These are phyloP conservation scores for Amanita rubescens DNA, from an alignment of 768 basidiomycete genomes.

Conservation along the genomic window DNA sequence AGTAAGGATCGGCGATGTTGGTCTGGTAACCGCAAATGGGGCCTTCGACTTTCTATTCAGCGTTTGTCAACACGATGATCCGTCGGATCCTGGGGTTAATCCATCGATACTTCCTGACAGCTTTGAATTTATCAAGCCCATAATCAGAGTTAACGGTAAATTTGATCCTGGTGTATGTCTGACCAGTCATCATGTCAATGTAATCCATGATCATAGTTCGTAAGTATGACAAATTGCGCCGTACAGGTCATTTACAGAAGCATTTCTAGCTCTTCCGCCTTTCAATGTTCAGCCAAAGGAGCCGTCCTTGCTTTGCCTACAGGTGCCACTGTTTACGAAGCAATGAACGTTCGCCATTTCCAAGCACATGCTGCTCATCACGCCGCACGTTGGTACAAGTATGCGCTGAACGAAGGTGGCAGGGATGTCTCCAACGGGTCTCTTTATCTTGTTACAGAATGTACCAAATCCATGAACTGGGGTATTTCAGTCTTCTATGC, in stretches of 20 bases:
- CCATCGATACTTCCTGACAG: not conserved
- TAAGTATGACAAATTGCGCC: not conserved
- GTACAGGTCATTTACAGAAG: not conserved
- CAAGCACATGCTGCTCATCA: not conserved
- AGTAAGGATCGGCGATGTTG: constrained; percentile 3
- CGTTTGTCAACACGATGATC: no score
- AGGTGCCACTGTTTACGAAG: not conserved
- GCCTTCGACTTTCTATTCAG: constrained; percentile 5
- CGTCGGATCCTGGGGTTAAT: not conserved
- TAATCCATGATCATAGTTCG: not conserved
- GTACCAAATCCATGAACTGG: not conserved
- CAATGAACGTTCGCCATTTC: not conserved
- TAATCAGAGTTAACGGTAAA: not conserved
- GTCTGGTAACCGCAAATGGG: not conserved
- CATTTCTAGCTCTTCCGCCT: not conserved
- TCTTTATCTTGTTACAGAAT: constrained; percentile 3
- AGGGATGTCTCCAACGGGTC: not conserved
- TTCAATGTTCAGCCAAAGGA: not conserved
- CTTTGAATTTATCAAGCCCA: not conserved
- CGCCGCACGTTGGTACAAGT: not conserved
- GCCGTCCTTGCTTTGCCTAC: not conserved
- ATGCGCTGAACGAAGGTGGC: not conserved
- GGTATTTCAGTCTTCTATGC: constrained; percentile 1
- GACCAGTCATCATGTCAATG: not conserved
- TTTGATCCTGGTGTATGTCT: not conserved